Evolutionary conservation across 805 yeast genomes (phyloP).

Genomic region (Lachancea mirantina): DNA sequence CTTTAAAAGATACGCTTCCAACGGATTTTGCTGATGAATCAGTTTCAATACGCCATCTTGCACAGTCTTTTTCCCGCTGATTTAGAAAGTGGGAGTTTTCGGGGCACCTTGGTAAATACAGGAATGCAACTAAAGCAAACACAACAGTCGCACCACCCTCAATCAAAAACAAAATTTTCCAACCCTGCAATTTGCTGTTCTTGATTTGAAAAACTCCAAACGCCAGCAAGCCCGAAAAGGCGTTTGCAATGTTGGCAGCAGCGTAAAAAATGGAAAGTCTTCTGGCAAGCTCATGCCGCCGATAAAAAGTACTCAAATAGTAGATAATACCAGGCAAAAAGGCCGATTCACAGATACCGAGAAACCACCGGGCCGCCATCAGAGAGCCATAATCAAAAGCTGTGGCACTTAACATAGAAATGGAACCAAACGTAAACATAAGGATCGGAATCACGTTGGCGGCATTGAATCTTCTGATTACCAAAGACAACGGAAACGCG

Average conservation of each 20-base stretch:
- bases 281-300: constrained; percentile 33
- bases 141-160: constrained; percentile 40
- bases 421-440: constrained; percentile 40
- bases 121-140: constrained; percentile 33
- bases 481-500: constrained; percentile 38
- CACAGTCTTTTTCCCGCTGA: constrained; percentile 32
- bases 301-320: constrained; percentile 35
- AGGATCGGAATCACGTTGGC: constrained; percentile 40
- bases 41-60: constrained; percentile 34
- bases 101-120: constrained; percentile 36
- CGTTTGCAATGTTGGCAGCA: constrained; percentile 26
- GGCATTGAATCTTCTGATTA: constrained; percentile 28
- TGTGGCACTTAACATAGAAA: constrained; percentile 34
- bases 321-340: constrained; percentile 37
- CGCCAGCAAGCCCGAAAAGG: constrained; percentile 38
- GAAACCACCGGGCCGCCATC: constrained; percentile 39
- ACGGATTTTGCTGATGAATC: constrained; percentile 40
- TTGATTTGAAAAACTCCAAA: constrained; percentile 35
- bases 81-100: constrained; percentile 37
- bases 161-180: constrained; percentile 44
- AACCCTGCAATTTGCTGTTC: constrained; percentile 34
- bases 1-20: constrained; percentile 32
- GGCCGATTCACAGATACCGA: constrained; percentile 39
- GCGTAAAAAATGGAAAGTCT: constrained; percentile 34
- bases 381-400: constrained; percentile 35